Evolutionary conservation across 192 early-diverging fungal species (phyloP).

Genomic region (Coemansia asiatica): DNA sequence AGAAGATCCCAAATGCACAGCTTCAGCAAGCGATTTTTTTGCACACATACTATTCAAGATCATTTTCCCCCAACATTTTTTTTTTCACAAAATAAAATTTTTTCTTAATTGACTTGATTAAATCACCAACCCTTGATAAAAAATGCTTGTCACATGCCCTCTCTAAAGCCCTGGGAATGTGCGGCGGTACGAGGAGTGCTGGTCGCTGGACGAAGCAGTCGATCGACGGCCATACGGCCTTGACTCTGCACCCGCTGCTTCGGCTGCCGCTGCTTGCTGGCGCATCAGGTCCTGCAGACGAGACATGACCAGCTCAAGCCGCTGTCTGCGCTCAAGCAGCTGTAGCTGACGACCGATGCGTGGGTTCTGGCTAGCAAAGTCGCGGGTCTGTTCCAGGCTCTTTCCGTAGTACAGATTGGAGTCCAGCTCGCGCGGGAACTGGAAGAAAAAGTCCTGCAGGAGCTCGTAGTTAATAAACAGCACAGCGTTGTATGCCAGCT

Average conservation of each 20-base stretch:
- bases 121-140: not conserved
- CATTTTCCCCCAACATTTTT: not conserved
- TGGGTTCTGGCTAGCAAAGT: constrained; percentile 91
- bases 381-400: constrained; percentile 71
- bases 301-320: constrained; percentile 77
- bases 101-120: not conserved
- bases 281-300: constrained; percentile 45
- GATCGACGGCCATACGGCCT: constrained; percentile 1
- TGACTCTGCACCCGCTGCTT: not conserved
- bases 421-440: constrained; percentile 94
- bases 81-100: not conserved
- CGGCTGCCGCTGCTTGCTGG: constrained; percentile 28
- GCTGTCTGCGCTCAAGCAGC: constrained; percentile 79
- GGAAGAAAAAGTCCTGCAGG: constrained; percentile 98
- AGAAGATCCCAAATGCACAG: no score
- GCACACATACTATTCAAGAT: not conserved
- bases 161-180: constrained; percentile 25
- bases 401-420: constrained; percentile 87
- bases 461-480: constrained; percentile 99
- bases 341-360: constrained; percentile 78
- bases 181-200: constrained; percentile 24
- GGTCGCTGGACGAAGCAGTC: constrained; percentile 3
- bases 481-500: constrained; percentile 89
- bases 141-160: not conserved
- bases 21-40: not conserved